Base-by-base conservation (phyloP, 768 basidiomycete species). In the Lepiota venenata region DNA sequence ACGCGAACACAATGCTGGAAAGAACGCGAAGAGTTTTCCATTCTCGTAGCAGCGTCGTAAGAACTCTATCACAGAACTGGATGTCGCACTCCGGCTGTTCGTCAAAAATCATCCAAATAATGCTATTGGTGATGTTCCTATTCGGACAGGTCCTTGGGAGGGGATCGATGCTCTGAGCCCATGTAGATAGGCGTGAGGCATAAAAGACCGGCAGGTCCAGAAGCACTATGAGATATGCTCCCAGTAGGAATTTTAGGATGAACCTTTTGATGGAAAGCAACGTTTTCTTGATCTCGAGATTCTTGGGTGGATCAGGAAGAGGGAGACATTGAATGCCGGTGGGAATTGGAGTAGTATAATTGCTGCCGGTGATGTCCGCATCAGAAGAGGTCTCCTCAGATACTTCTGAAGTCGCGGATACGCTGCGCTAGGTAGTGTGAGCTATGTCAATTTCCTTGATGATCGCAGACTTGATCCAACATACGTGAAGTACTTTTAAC, bases 121-220 rank as follows among this genome's bases (percentile, higher is more conserved):
- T 25, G 14, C 48, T 49, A 22, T 52, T 35, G 25, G 25, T 21
- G 20, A 12, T 15, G 42, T 52, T 51, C 40, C 41, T 38, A 6
- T 42, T 37, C 21, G 21, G 42, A 16, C 42, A 37, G 4, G 50
- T 44, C 3, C 44, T 40, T 6, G 27, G 15, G 15, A 44, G 18
- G 14, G 32, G 50, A n/a, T 52, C 50, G 12, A 21, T 22, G 11
- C 15, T 37, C 20, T 20, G 50, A 8, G 41, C 18, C 50, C 50
- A 52, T 7, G 27, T 44, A 22, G 11, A 21, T 44, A 52, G 11
- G 8, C 50, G 50, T 21, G 50, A 52, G 12, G 52, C 36, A 20
- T 45, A 53, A 25, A 53, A 45, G 11, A 37, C 37, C n/a, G 52
- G 51, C n/a, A 46, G 52, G 22, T 53, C 12, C 6, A 53, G 52